Evolutionary conservation across 257 asterid species (phyloP).

Genomic region (Rehmannia glutinosa): DNA sequence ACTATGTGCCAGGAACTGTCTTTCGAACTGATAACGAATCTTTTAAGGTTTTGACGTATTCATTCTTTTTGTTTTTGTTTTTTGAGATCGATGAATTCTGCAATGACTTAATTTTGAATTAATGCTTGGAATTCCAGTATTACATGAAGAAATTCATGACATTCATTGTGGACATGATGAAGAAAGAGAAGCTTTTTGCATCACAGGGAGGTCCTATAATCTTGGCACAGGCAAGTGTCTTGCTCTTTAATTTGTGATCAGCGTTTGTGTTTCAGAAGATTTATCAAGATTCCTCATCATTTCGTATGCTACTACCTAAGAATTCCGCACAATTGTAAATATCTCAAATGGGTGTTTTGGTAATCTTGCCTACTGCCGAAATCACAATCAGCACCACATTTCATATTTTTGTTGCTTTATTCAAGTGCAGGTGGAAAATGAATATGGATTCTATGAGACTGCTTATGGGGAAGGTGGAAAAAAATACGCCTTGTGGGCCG

Average conservation of each 20-base stretch:
- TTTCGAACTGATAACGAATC: conserved; percentile 81
- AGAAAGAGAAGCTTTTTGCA: conserved; percentile 76
- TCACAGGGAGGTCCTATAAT: conserved; percentile 90
- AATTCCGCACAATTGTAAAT: too few relatives aligned
- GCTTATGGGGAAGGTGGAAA: conserved; percentile 93
- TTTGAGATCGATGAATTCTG: background rate
- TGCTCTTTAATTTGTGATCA: background rate
- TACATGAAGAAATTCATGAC: conserved; percentile 78
- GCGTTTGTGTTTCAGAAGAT: background rate
- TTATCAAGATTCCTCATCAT: background rate
- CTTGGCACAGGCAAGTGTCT: conserved; percentile 66
- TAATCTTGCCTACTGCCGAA: too few relatives aligned
- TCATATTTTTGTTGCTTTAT: background rate
- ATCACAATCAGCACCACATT: too few relatives aligned
- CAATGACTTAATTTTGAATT: conserved; percentile 3
- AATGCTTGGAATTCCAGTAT: conserved; percentile 46
- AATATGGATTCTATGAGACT: conserved; percentile 73
- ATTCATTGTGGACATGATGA: conserved; percentile 70
- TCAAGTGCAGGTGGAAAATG: conserved; percentile 79
- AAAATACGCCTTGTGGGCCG: conserved; percentile 81
- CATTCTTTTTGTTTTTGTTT: background rate
- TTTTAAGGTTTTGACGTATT: conserved; percentile 58
- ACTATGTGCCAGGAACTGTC: conserved; percentile 81
- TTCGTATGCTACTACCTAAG: background rate
- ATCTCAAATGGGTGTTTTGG: background rate